Conservation (phyloP, 768 basidiomycete genomes). For the Pleurotus cornucopiae region DNA sequence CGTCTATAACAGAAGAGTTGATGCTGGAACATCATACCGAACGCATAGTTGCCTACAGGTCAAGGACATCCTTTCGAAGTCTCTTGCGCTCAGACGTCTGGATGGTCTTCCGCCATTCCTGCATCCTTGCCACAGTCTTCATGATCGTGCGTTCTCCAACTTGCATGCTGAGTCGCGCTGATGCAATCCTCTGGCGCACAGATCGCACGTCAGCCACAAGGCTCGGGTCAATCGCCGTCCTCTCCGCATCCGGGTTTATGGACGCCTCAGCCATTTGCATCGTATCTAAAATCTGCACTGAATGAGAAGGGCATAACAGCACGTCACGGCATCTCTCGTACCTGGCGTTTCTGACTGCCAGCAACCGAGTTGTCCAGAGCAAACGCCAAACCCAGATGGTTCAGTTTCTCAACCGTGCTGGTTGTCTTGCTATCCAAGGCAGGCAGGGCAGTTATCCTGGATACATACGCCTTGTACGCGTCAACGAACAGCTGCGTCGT, state of each 20-base stretch:
- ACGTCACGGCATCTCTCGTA: constrained; percentile 21
- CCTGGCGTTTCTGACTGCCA: constrained; percentile 70
- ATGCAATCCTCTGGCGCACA: constrained; percentile 47
- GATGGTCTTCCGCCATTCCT: constrained; percentile 73
- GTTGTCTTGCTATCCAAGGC: constrained; percentile 39
- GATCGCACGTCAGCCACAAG: constrained; percentile 50
- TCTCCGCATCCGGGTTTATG: constrained; percentile 44
- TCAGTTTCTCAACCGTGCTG: constrained; percentile 67
- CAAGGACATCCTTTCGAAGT: constrained; percentile 65
- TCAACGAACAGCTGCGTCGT: constrained; percentile 65
- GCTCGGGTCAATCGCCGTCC: constrained; percentile 48
- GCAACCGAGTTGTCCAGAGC: constrained; percentile 61
- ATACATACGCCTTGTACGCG: constrained; percentile 54
- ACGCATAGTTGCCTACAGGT: constrained; percentile 46
- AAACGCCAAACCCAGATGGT: constrained; percentile 64
- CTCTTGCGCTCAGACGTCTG: constrained; percentile 67
- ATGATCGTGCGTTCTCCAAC: constrained; percentile 59
- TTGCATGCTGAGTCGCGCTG: constrained; percentile 57
- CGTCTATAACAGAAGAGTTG: constrained; percentile 39
- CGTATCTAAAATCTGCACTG: constrained; percentile 49
- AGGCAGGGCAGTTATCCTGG: constrained; percentile 30
- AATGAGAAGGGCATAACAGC: not conserved
- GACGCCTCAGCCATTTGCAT: constrained; percentile 49
- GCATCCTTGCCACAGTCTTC: constrained; percentile 58
- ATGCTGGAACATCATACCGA: not conserved